Conservation (phyloP, 345 rosid genomes). For the Ailanthus altissimus region DNA sequence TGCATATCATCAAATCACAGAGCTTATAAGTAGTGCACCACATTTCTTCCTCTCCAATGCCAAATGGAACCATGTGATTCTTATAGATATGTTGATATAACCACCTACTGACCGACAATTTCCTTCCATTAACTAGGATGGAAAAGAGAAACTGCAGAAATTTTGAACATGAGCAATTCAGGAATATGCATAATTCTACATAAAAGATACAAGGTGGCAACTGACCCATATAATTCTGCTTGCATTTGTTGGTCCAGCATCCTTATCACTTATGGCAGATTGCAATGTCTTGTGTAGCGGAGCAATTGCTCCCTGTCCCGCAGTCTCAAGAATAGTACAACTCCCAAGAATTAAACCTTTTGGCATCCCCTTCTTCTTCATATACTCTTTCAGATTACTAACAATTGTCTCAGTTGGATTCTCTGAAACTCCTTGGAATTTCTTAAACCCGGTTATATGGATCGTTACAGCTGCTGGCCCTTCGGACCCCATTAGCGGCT, state of each 20-base stretch:
- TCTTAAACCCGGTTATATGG: conserved; percentile 92
- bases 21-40: too few species aligned
- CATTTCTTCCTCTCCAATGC: too few species aligned
- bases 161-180: not conserved
- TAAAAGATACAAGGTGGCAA: conserved; percentile 9
- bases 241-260: conserved; percentile 46
- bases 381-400: conserved; percentile 62
- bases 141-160: not conserved
- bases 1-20: too few species aligned
- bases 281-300: conserved; percentile 65
- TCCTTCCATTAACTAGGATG: not conserved
- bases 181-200: not conserved
- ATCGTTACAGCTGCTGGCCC: conserved; percentile 78
- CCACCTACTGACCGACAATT: not conserved
- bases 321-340: conserved; percentile 83
- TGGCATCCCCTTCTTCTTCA: conserved; percentile 65
- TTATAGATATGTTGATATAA: not conserved
- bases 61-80: too few species aligned
- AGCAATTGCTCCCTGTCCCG: conserved; percentile 77
- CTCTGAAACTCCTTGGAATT: conserved; percentile 96
- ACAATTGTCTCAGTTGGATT: conserved; percentile 91
- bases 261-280: conserved; percentile 48
- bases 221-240: conserved; percentile 77
- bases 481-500: conserved; percentile 82
- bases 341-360: conserved; percentile 75